Conservation (phyloP, 2,329 filamentous ascomycete species). For the Simplicillium aogashimaense region DNA sequence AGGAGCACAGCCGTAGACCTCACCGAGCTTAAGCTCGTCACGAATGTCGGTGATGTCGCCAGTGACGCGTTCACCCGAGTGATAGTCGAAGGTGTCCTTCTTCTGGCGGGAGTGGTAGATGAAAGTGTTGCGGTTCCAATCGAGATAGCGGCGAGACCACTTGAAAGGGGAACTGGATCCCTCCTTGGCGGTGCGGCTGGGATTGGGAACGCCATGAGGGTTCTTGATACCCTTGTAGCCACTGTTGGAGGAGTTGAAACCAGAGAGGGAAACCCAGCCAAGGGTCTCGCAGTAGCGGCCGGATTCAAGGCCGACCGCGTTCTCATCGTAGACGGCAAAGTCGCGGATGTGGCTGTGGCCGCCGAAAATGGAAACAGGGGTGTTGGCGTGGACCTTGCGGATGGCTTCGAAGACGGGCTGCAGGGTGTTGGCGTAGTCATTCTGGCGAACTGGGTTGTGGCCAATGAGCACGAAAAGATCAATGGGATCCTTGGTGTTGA, state of each 20-base stretch:
- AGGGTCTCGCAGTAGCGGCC: conserved; percentile 60
- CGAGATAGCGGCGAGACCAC: conserved; percentile 53
- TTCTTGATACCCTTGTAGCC: conserved; percentile 24
- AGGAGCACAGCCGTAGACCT: conserved; percentile 50
- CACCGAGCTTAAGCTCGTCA: conserved; percentile 42
- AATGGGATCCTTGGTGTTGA: conserved; percentile 42
- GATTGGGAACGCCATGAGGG: conserved; percentile 25
- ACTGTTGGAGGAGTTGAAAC: conserved; percentile 38
- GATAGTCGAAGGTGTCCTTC: conserved; percentile 38
- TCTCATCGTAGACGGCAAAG: conserved; percentile 53
- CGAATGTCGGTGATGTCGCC: conserved; percentile 39
- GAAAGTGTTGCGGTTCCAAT: conserved; percentile 60
- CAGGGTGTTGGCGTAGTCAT: conserved; percentile 31
- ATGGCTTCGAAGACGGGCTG: conserved; percentile 45
- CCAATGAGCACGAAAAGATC: conserved; percentile 56
- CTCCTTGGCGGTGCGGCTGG: conserved; percentile 26
- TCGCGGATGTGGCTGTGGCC: conserved; percentile 57
- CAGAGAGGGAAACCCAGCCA: conserved; percentile 56
- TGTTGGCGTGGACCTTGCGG: conserved; percentile 41
- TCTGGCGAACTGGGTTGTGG: conserved; percentile 47
- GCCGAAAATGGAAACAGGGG: conserved; percentile 55
- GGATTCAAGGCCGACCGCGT: conserved; percentile 50
- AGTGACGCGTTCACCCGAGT: conserved; percentile 34
- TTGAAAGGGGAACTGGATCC: conserved; percentile 26
- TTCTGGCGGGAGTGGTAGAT: conserved; percentile 49